Evolutionary conservation across 2,329 filamentous ascomycete species (phyloP).

Genomic region (Xylaria sp.): DNA sequence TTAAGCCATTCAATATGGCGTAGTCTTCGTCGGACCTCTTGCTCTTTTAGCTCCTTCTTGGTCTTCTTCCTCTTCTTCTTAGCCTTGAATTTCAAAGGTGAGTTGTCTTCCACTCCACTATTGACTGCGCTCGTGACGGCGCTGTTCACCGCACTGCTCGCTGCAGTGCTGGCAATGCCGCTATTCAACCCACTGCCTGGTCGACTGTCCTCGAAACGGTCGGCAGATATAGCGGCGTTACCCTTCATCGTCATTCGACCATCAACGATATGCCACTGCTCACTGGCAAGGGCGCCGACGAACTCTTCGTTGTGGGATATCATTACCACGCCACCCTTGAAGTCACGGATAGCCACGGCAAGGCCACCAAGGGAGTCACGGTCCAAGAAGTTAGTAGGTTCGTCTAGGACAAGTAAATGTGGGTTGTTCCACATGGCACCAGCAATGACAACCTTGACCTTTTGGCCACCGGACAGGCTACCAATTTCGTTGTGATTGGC

Average conservation of each 20-base stretch:
- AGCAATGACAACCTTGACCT: slow-evolving; percentile 98
- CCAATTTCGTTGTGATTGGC: slow-evolving; percentile 99
- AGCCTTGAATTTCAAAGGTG: slow-evolving; percentile 83
- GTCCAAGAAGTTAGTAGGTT: slow-evolving; percentile 99
- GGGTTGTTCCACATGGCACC: slow-evolving; percentile 99
- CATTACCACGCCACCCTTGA: slow-evolving; percentile 98
- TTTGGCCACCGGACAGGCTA: slow-evolving; percentile 93
- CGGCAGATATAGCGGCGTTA: slow-evolving; percentile 72
- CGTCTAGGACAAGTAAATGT: slow-evolving; percentile 94
- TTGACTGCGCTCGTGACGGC: slow-evolving; percentile 70
- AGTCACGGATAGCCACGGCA: slow-evolving; percentile 96
- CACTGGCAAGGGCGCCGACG: slow-evolving; percentile 90
- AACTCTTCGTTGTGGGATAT: slow-evolving; percentile 99
- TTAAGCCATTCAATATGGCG: slow-evolving; percentile 87
- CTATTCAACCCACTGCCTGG: slow-evolving; percentile 53
- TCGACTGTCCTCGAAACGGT: slow-evolving; percentile 82
- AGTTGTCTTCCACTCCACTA: slow-evolving; percentile 81
- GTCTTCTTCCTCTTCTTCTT: slow-evolving; percentile 99
- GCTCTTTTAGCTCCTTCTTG: slow-evolving; percentile 93
- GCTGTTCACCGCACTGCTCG: slow-evolving; percentile 53
- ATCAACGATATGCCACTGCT: slow-evolving; percentile 94
- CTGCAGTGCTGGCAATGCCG: slow-evolving; percentile 62
- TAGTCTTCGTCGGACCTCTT: slow-evolving; percentile 83
- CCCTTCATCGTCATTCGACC: slow-evolving; percentile 87
- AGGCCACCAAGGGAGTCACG: slow-evolving; percentile 95